Percentiles rank a stretch among this genome's conserved stretches.
phyloP scores from a whole-genome alignment of 140 eudicot species.

The Cichorium intybus region DNA sequence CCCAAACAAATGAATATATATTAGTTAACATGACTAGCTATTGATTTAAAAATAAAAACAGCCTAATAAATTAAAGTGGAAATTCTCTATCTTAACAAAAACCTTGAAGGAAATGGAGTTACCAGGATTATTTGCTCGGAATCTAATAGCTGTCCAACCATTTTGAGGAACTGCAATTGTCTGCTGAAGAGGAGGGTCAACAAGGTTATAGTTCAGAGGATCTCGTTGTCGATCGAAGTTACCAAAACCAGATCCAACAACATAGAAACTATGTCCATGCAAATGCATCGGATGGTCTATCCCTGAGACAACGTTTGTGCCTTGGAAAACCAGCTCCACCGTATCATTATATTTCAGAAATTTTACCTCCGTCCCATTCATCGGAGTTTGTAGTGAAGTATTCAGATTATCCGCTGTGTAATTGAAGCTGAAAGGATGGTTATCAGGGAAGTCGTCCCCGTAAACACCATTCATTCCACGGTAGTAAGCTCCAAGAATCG shows the following conservation, averaged over 20 bases:
- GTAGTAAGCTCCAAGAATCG: slow-evolving; percentile 46
- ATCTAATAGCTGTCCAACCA: slow-evolving; percentile 64
- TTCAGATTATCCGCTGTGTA: slow-evolving; percentile 28
- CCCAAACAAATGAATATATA: background rate
- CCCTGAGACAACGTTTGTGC: slow-evolving; percentile 39
- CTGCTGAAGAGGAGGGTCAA: slow-evolving; percentile 36
- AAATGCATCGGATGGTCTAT: slow-evolving; percentile 67
- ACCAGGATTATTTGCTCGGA: slow-evolving; percentile 62
- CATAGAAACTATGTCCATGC: slow-evolving; percentile 58
- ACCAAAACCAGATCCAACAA: slow-evolving; percentile 62
- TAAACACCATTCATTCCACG: slow-evolving; percentile 35
- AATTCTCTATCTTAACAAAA: too few species aligned
- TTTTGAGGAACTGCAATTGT: slow-evolving; percentile 44
- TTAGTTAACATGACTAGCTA: background rate
- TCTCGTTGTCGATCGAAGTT: slow-evolving; percentile 45
- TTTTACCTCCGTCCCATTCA: slow-evolving; percentile 34
- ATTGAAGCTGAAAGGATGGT: slow-evolving; percentile 39
- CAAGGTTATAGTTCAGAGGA: slow-evolving; percentile 36
- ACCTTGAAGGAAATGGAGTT: background rate
- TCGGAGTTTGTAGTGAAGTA: slow-evolving; percentile 20
- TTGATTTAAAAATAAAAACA: background rate
- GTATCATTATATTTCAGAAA: slow-evolving; percentile 28
- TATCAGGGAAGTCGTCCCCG: slow-evolving; percentile 36
- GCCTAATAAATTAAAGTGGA: too few species aligned
- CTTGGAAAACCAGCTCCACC: slow-evolving; percentile 60